These are phyloP conservation scores for Corylus heterophylla DNA, from an alignment of 306 rosid species.

Conservation along the genomic window DNA sequence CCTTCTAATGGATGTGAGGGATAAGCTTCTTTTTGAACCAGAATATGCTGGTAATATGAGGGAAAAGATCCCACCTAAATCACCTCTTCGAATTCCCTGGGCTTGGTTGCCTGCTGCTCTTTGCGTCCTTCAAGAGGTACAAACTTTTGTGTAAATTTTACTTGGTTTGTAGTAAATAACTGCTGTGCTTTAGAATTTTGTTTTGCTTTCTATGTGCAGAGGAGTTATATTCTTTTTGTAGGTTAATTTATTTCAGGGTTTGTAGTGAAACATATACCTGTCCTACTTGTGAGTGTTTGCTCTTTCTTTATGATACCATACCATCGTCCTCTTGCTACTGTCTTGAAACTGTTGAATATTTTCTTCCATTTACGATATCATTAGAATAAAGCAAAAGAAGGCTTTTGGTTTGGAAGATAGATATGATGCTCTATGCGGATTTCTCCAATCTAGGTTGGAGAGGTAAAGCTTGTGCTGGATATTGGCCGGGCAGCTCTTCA, in stretches of 20 bases:
- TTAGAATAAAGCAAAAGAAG: not conserved
- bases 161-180: not conserved
- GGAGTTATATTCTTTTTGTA: slow-evolving; percentile 9
- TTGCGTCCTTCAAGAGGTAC: slow-evolving; percentile 97
- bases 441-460: slow-evolving; percentile 71
- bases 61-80: slow-evolving; percentile 84
- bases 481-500: slow-evolving; percentile 69
- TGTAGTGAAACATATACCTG: not conserved
- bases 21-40: slow-evolving; percentile 95
- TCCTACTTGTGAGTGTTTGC: slow-evolving; percentile 12
- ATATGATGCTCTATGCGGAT: slow-evolving; percentile 5
- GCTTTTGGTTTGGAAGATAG: slow-evolving; percentile 13
- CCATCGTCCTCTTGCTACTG: not conserved
- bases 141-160: slow-evolving; percentile 3
- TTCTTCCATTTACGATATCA: not conserved
- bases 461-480: slow-evolving; percentile 73
- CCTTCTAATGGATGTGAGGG: slow-evolving; percentile 90
- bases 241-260: not conserved
- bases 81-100: slow-evolving; percentile 80
- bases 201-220: not conserved
- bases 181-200: not conserved
- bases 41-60: slow-evolving; percentile 83
- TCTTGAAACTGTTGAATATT: not conserved
- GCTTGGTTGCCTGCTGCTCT: slow-evolving; percentile 90
- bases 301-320: slow-evolving; percentile 2